Base-by-base conservation (phyloP, 1,284 basidiomycete genomes). In the Puccinia brachypodii region DNA sequence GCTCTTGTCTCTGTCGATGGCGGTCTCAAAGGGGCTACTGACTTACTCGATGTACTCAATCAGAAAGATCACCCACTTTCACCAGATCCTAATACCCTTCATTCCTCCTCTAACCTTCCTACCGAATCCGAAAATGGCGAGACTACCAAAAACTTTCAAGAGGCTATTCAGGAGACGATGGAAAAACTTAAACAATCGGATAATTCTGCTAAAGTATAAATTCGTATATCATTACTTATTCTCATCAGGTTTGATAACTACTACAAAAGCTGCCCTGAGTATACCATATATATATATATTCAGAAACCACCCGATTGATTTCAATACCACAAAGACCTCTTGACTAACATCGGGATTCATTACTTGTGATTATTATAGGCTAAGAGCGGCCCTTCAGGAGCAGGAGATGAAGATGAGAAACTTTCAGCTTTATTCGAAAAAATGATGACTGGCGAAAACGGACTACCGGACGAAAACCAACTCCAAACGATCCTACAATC, bases 401-500 rank as follows among this genome's bases (percentile, higher is more conserved):
- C 36, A 31, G 56, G 36, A 2, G 58, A 58, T 11, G 75, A 76
- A 76, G 75, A 82, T 66, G 80, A 75, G n/a, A 56, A 76, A 36
- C 38, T 82, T 28, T 73, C 80, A 13, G 80, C 72, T 19, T 58
- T 82, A 40, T 82, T 82, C 28, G 80, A 75, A 53, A 73, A 82
- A 33, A 82, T 82, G 80, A 68, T 82, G 64, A 84, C 84, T 22
- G 85, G 85, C 31, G 84, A 84, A 25, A 85, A 85, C 4, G 86
- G 84, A 0, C 85, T 85, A 28, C 86, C 84, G n/a, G 89, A 89
- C n/a, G 92, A 91, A 28, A 90, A 90, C 47, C 91, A 92, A 76
- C 87, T 96, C 8, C 90, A 91, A 71, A 91, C 90, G 11, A 89
- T 97, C 84, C 89, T 99, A 31, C 94, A 98, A 86, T 90, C 89